phyloP scores from a whole-genome alignment of 495 filamentous ascomycete species.

The Aspergillus steynii region DNA sequence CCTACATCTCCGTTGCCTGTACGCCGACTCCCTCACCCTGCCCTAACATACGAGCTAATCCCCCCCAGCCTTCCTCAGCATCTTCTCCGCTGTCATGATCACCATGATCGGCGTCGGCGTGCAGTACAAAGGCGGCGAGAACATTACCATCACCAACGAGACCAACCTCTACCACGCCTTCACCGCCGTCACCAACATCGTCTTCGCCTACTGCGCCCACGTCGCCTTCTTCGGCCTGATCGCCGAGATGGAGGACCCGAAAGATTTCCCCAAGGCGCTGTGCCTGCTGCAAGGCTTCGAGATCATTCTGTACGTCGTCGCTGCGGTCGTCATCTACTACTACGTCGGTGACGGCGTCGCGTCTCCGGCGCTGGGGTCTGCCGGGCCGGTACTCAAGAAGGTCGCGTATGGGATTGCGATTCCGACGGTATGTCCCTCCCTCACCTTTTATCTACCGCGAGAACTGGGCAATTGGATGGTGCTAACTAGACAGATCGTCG shows the following conservation, averaged over 20 bases:
- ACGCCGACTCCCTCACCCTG: slow-evolving; percentile 46
- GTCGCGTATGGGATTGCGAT: slow-evolving; percentile 77
- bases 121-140: slow-evolving; percentile 30
- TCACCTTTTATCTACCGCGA: no score
- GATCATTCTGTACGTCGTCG: slow-evolving; percentile 66
- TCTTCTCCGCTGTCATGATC: slow-evolving; percentile 55
- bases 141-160: slow-evolving; percentile 32
- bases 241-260: slow-evolving; percentile 71
- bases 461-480: no score
- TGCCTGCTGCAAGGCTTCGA: slow-evolving; percentile 63
- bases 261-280: slow-evolving; percentile 67
- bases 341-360: slow-evolving; percentile 66
- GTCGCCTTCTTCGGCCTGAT: slow-evolving; percentile 77
- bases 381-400: slow-evolving; percentile 64
- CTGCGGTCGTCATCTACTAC: slow-evolving; percentile 69
- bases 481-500: slow-evolving; percentile 44
- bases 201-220: slow-evolving; percentile 62
- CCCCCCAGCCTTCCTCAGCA: slow-evolving; percentile 33
- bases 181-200: slow-evolving; percentile 51
- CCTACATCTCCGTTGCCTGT: slow-evolving; percentile 64
- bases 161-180: slow-evolving; percentile 39
- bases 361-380: slow-evolving; percentile 70
- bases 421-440: slow-evolving; percentile 52
- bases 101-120: slow-evolving; percentile 70
- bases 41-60: slow-evolving; percentile 52